Conservation (phyloP, 345 rosid genomes). For the Angophora floribunda region DNA sequence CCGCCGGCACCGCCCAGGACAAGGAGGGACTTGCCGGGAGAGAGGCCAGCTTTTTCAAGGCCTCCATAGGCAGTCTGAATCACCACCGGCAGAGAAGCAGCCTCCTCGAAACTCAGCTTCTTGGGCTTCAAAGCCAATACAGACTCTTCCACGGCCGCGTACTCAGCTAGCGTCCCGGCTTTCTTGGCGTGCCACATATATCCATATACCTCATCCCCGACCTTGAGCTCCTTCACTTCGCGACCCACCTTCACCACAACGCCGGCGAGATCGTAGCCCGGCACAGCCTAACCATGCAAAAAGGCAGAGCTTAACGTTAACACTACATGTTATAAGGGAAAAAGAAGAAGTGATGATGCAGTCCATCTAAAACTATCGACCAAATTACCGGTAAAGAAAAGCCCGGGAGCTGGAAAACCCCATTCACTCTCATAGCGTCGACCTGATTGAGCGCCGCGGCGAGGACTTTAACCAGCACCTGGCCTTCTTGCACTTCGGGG, state of each 20-base stretch:
- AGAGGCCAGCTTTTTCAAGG: conserved; percentile 54
- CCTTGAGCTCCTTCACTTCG: conserved; percentile 51
- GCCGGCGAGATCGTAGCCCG: conserved; percentile 89
- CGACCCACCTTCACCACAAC: conserved; percentile 63
- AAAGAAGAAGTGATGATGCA: neutral
- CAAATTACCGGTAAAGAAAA: conserved; percentile 48
- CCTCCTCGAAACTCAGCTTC: conserved; percentile 59
- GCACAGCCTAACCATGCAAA: conserved; percentile 42
- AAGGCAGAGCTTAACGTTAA: neutral
- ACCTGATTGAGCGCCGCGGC: conserved; percentile 85
- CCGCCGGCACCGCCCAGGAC: neutral
- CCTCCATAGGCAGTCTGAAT: conserved; percentile 74
- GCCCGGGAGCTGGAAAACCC: conserved; percentile 69
- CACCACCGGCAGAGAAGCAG: conserved; percentile 72
- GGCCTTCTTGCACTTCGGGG: conserved; percentile 59
- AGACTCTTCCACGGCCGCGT: conserved; percentile 77
- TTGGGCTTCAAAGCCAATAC: conserved; percentile 60
- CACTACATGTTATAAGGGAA: neutral
- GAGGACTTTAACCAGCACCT: conserved; percentile 66
- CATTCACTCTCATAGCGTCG: conserved; percentile 59
- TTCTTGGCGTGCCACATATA: conserved; percentile 22
- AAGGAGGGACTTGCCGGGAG: conserved; percentile 66
- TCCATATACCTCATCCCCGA: conserved; percentile 80
- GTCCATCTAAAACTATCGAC: neutral
- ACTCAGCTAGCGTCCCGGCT: conserved; percentile 66